Evolutionary conservation across 2,329 filamentous ascomycete species (phyloP).

Genomic region (Teratosphaeria nubilosa): DNA sequence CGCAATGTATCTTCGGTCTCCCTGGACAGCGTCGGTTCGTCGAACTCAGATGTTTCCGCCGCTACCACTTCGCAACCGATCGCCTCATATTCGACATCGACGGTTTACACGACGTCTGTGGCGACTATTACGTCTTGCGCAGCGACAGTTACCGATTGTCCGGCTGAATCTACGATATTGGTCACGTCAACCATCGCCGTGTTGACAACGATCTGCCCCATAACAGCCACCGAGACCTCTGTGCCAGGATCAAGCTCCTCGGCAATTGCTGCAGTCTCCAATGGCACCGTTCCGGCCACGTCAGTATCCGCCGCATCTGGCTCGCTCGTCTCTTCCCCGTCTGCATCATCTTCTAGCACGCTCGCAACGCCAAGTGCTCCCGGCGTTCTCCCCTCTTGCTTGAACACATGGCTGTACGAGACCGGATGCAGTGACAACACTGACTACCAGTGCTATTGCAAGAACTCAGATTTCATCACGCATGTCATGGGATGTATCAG

Average conservation of each 20-base stretch:
- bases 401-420: constrained; percentile 78
- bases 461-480: constrained; percentile 61
- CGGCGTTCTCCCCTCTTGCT: constrained; percentile 68
- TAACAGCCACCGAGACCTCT: constrained; percentile 16
- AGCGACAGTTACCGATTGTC: constrained; percentile 14
- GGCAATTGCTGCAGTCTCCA: not conserved
- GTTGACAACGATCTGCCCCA: constrained; percentile 33
- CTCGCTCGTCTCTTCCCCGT: not conserved
- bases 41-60: not conserved
- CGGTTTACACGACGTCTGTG: constrained; percentile 13
- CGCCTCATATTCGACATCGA: constrained; percentile 10
- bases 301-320: constrained; percentile 1
- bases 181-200: constrained; percentile 29
- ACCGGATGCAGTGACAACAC: constrained; percentile 75
- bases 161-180: constrained; percentile 14
- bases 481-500: constrained; percentile 74
- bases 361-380: constrained; percentile 42
- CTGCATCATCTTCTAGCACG: not conserved
- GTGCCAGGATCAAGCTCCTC: not conserved
- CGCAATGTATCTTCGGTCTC: not conserved
- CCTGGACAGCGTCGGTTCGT: not conserved
- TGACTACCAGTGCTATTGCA: constrained; percentile 79
- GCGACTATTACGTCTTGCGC: constrained; percentile 16
- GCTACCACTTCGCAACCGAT: not conserved
- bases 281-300: not conserved